Conservation (phyloP, 2,329 filamentous ascomycete species). For the Fusarium sp. region DNA sequence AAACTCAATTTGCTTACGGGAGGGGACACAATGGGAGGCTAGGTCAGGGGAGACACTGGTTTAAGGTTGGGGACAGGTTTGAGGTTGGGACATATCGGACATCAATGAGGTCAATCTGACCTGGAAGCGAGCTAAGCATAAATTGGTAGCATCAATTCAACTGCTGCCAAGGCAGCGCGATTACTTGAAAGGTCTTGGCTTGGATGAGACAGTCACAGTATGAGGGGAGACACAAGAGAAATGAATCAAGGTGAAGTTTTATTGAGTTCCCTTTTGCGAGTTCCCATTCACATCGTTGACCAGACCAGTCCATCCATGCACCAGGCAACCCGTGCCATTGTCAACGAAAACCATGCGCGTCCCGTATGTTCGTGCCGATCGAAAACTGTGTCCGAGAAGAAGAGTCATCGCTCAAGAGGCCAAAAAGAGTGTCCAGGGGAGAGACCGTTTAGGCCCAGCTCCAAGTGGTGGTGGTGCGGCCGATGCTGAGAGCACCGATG, state of each 20-base stretch:
- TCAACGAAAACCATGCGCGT: constrained; percentile 4
- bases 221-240: background rate
- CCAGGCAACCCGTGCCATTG: constrained; percentile 16
- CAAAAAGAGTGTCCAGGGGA: background rate
- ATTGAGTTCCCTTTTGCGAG: constrained; percentile 3
- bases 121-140: constrained; percentile 34
- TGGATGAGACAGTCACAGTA: background rate
- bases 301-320: constrained; percentile 21
- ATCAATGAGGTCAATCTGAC: constrained; percentile 15
- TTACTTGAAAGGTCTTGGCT: background rate
- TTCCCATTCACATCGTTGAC: constrained; percentile 2
- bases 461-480: constrained; percentile 42
- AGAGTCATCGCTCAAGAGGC: background rate
- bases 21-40: constrained; percentile 10
- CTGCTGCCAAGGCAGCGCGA: background rate
- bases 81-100: constrained; percentile 8
- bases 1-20: constrained; percentile 22
- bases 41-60: constrained; percentile 11
- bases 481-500: constrained; percentile 47
- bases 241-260: constrained; percentile 7
- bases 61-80: background rate
- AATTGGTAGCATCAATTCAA: constrained; percentile 38
- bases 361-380: constrained; percentile 20
- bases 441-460: constrained; percentile 35
- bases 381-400: constrained; percentile 21